These are phyloP conservation scores for Pedinophyceae sp. DNA, from an alignment of 139 green algal genomes.

Conservation along the genomic window DNA sequence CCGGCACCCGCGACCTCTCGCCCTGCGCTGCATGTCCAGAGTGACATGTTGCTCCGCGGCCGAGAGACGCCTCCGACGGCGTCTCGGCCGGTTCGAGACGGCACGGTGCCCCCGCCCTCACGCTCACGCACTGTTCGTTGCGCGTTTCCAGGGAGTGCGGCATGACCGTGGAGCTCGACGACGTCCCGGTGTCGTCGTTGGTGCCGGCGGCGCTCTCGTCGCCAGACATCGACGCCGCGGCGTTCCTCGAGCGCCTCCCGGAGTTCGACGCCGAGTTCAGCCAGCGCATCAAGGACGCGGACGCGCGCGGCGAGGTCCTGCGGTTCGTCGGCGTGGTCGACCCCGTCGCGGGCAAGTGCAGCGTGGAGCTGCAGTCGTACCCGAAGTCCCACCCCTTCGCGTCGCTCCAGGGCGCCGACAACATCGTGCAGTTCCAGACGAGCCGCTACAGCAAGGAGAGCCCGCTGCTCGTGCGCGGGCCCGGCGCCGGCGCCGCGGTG, in stretches of 20 bases:
- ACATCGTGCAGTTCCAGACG: conserved; percentile 33
- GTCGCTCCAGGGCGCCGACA: conserved; percentile 48
- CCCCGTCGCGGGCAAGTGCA: conserved; percentile 31
- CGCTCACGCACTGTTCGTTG: conserved; percentile 26
- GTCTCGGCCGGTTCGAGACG: conserved; percentile 13
- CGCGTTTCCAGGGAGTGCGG: conserved; percentile 52
- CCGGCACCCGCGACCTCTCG: not conserved
- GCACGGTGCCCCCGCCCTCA: conserved; percentile 34
- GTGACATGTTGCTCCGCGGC: not conserved
- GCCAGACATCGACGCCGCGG: conserved; percentile 16
- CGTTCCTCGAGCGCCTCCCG: conserved; percentile 65
- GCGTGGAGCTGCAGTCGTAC: conserved; percentile 76
- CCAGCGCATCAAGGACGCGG: conserved; percentile 39
- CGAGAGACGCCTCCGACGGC: not conserved
- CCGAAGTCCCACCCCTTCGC: conserved; percentile 74
- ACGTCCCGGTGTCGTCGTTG: conserved; percentile 73
- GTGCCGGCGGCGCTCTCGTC: conserved; percentile 71
- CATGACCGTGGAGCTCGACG: conserved; percentile 63
- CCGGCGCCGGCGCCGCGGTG: conserved; percentile 86
- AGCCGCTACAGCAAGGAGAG: not conserved
- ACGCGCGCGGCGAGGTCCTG: conserved; percentile 67
- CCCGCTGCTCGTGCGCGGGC: conserved; percentile 45
- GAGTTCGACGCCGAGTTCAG: conserved; percentile 78
- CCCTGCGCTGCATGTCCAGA: not conserved
- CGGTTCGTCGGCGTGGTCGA: conserved; percentile 89